phyloP scores from a whole-genome alignment of 129 eudicot genomes.

The Lactuca saligna region DNA sequence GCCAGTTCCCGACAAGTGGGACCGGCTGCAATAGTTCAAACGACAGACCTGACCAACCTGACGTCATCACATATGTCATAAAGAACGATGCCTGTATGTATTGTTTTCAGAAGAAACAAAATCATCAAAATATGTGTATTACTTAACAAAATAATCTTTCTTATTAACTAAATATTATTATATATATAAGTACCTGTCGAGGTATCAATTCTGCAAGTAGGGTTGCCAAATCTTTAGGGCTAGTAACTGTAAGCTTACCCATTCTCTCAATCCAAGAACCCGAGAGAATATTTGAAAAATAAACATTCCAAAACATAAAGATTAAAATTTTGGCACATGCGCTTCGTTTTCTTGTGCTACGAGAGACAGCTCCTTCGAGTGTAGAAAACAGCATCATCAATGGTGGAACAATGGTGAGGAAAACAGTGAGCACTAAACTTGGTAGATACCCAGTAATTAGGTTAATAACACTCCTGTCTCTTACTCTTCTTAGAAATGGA shows the following conservation, averaged over 20 bases:
- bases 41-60: constrained; percentile 95
- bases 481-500: constrained; percentile 54
- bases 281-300: constrained; percentile 73
- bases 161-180: neutral
- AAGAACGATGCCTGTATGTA: constrained; percentile 73
- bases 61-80: constrained; percentile 84
- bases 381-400: constrained; percentile 83
- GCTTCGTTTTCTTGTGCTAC: constrained; percentile 79
- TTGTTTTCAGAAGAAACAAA: neutral
- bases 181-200: constrained; percentile 40
- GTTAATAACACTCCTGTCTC: constrained; percentile 53
- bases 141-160: too few relatives aligned
- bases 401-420: constrained; percentile 71
- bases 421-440: constrained; percentile 76
- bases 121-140: too few relatives aligned
- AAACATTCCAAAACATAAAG: constrained; percentile 91
- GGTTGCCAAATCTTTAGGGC: constrained; percentile 56
- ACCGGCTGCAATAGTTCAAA: constrained; percentile 80
- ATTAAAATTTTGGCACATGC: constrained; percentile 75
- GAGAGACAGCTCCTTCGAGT: constrained; percentile 81
- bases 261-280: constrained; percentile 68
- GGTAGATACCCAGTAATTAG: constrained; percentile 90
- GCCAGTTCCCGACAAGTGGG: constrained; percentile 61
- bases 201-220: constrained; percentile 78
- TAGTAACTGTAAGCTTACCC: constrained; percentile 42